Evolutionary conservation across 139 green algal species (phyloP).

Genomic region (Coccomyxa sp.): DNA sequence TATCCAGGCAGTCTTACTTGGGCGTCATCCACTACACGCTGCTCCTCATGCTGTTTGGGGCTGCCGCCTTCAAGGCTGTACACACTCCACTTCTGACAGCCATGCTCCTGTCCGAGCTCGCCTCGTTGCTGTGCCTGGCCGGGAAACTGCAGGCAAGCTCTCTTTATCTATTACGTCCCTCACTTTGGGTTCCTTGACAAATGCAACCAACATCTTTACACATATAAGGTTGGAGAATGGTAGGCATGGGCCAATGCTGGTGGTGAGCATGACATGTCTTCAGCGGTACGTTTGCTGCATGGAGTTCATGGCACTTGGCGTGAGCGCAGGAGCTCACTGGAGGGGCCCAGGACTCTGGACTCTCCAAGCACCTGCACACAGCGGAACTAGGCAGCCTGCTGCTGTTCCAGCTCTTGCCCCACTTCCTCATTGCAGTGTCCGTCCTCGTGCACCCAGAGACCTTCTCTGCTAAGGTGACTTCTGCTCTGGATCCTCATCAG

Average conservation of each 20-base stretch:
- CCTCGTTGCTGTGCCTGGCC: slow-evolving; percentile 12
- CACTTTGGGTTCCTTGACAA: no score
- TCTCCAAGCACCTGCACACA: not conserved
- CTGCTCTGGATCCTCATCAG: no score
- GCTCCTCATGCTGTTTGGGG: slow-evolving; percentile 60
- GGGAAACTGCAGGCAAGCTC: slow-evolving; percentile 5
- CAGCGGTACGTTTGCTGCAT: no score
- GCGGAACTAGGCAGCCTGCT: not conserved
- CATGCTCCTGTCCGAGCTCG: slow-evolving; percentile 29
- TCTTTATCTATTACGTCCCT: no score
- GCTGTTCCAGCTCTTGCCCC: not conserved
- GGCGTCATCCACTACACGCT: slow-evolving; percentile 63
- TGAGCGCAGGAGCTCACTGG: not conserved
- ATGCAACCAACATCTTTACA: no score
- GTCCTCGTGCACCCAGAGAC: not conserved
- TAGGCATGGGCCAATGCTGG: no score
- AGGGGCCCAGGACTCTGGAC: not conserved
- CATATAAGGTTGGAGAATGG: no score
- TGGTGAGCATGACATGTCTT: no score
- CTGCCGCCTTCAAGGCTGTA: slow-evolving; percentile 50
- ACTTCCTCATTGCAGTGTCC: not conserved
- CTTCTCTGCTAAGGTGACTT: not conserved
- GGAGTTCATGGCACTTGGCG: no score
- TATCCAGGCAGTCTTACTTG: slow-evolving; percentile 25
- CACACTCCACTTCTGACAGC: slow-evolving; percentile 32